Conservation (phyloP, 2,329 filamentous ascomycete genomes). For the Pseudopyricularia javanii region DNA sequence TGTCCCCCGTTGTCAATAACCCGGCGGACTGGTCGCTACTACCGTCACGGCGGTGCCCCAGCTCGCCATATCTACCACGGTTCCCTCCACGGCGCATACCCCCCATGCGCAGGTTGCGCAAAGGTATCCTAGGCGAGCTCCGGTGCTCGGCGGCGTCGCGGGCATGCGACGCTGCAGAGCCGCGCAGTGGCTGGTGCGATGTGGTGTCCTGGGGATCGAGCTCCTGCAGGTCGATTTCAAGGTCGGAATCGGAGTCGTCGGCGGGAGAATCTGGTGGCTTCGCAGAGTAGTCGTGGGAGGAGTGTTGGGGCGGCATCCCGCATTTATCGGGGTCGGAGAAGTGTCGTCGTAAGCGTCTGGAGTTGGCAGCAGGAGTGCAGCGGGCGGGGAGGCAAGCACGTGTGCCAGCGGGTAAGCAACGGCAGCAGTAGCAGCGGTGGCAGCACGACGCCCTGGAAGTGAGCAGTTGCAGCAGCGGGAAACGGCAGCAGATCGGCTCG, state of each 20-base stretch:
- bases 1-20: conserved; percentile 32
- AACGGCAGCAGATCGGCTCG: not conserved
- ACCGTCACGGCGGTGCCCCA: conserved; percentile 42
- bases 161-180: conserved; percentile 27
- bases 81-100: conserved; percentile 44
- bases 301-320: conserved; percentile 44
- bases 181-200: conserved; percentile 18
- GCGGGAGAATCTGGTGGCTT: conserved; percentile 52
- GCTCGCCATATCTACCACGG: conserved; percentile 45
- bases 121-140: conserved; percentile 47
- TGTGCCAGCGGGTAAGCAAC: not conserved
- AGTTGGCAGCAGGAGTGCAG: not conserved
- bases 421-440: no score
- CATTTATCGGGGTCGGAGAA: conserved; percentile 9
- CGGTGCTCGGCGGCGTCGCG: conserved; percentile 30
- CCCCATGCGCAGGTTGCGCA: conserved; percentile 59
- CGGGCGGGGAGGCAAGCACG: not conserved
- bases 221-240: conserved; percentile 67
- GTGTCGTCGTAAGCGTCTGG: not conserved
- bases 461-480: not conserved
- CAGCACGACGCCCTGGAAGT: not conserved
- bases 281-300: conserved; percentile 32
- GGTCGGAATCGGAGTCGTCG: conserved; percentile 66
- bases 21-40: conserved; percentile 54
- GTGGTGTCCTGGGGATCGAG: conserved; percentile 48